These are phyloP conservation scores for Schizochytrium sp. DNA, from an alignment of 108 stramenopile species.

Conservation along the genomic window DNA sequence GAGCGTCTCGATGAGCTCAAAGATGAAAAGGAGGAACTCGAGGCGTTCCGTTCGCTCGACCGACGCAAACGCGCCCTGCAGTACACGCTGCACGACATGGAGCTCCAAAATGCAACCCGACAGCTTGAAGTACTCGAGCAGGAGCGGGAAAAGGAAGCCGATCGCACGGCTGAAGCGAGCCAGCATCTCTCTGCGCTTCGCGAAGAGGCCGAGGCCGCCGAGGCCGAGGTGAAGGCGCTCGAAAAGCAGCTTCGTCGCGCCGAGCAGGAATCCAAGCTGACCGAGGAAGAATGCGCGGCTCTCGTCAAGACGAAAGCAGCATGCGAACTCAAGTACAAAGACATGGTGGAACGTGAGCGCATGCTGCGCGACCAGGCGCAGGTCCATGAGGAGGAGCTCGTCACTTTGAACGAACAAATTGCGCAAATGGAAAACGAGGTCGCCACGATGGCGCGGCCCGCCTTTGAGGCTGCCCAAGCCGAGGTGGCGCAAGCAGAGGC, in stretches of 20 bases:
- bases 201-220: not conserved
- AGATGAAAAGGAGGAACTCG: constrained; percentile 90
- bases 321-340: constrained; percentile 15
- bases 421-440: constrained; percentile 56
- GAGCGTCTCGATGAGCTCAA: constrained; percentile 77
- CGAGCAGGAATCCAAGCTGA: not conserved
- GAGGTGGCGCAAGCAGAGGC: constrained; percentile 38
- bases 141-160: constrained; percentile 53
- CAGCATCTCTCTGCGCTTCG: constrained; percentile 19
- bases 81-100: constrained; percentile 91
- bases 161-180: constrained; percentile 29
- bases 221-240: not conserved
- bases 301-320: not conserved
- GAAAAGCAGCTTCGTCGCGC: constrained; percentile 1
- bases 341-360: not conserved
- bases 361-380: not conserved
- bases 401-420: constrained; percentile 59
- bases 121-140: constrained; percentile 68
- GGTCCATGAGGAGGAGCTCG: constrained; percentile 56
- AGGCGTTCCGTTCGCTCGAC: constrained; percentile 79
- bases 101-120: constrained; percentile 55
- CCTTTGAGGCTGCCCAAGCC: constrained; percentile 44
- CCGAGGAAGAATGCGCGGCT: not conserved
- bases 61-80: constrained; percentile 79
- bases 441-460: constrained; percentile 48